Base-by-base conservation (phyloP, 495 filamentous ascomycete genomes). In the Penicillium verhagenii region DNA sequence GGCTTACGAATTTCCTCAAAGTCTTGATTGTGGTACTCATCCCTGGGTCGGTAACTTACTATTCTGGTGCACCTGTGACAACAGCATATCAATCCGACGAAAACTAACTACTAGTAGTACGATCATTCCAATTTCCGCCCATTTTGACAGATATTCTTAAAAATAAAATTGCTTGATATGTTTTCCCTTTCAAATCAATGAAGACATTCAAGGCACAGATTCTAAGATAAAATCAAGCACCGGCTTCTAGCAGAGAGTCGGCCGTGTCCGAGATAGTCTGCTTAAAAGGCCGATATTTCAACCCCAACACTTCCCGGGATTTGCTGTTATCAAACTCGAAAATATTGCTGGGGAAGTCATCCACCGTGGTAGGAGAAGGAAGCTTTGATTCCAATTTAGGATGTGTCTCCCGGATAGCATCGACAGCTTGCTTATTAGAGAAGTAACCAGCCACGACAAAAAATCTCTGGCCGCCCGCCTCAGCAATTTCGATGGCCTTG, bases 381-480 rank as follows among this genome's bases (percentile, higher is more conserved):
- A 91, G 70, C 55, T 81, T 75, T 7, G 82, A 75, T 48, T 79
- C 78, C 54, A 84, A 77, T 48, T 91, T 76, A 3, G 87, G 87
- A 58, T 85, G 86, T 45, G 82, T 69, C 64, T 89, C 84, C 20
- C 77, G 73, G 49, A 90, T 77, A 26, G 84, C 74, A 50, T 91
- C 80, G 2, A 67, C 80, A 53, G 91, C 77, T 23, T 86, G 76
- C 68, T 86, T 84, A 66, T 89, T 86, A 21, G 76, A 79, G 60
- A 86, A 85, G 48, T 79, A 76, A 8, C 88, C 86, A 24, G 78
- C 79, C 1, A 81, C 77, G 21, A 86, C 65, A 69, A 93, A 87
- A 71, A 89, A 91, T 43, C 89, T 73, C 68, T 92, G 83, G 24
- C 79, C 81, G 2, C 79, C 84, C 13, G 88, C 90, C 46, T 85